These are phyloP conservation scores for Metarhizium anisopliae DNA, from an alignment of 2,329 filamentous ascomycete species.

Conservation along the genomic window DNA sequence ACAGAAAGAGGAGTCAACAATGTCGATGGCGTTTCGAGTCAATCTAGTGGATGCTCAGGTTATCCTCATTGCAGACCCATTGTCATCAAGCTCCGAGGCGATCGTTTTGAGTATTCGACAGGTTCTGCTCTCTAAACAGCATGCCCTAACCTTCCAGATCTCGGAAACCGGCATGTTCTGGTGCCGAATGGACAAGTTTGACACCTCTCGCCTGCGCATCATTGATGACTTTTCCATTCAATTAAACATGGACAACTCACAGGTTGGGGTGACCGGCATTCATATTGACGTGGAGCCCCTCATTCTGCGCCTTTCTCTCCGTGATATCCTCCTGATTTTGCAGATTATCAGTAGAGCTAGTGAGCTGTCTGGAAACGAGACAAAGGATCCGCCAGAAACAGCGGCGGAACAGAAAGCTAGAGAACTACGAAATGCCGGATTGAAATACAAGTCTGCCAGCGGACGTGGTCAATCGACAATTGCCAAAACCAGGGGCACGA, in stretches of 20 bases:
- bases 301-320: slow-evolving; percentile 78
- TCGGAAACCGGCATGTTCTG: slow-evolving; percentile 96
- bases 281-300: slow-evolving; percentile 84
- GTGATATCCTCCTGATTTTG: slow-evolving; percentile 88
- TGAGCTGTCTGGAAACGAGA: slow-evolving; percentile 65
- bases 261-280: slow-evolving; percentile 61
- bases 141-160: slow-evolving; percentile 87
- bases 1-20: slow-evolving; percentile 27
- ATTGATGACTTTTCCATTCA: slow-evolving; percentile 94
- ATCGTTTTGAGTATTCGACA: slow-evolving; percentile 94
- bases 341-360: slow-evolving; percentile 89
- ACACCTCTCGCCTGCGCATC: slow-evolving; percentile 81
- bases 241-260: slow-evolving; percentile 70
- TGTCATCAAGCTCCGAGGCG: slow-evolving; percentile 83
- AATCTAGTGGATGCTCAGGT: slow-evolving; percentile 95
- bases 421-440: slow-evolving; percentile 38
- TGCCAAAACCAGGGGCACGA: slow-evolving; percentile 31
- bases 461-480: slow-evolving; percentile 46
- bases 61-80: slow-evolving; percentile 90
- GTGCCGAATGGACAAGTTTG: slow-evolving; percentile 96
- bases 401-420: slow-evolving; percentile 45
- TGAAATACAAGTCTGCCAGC: slow-evolving; percentile 49
- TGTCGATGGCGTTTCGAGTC: slow-evolving; percentile 78
- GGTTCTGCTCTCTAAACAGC: slow-evolving; percentile 84
- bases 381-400: slow-evolving; percentile 29